Conservation (phyloP, 2,329 filamentous ascomycete species). For the Aureobasidium sp. region DNA sequence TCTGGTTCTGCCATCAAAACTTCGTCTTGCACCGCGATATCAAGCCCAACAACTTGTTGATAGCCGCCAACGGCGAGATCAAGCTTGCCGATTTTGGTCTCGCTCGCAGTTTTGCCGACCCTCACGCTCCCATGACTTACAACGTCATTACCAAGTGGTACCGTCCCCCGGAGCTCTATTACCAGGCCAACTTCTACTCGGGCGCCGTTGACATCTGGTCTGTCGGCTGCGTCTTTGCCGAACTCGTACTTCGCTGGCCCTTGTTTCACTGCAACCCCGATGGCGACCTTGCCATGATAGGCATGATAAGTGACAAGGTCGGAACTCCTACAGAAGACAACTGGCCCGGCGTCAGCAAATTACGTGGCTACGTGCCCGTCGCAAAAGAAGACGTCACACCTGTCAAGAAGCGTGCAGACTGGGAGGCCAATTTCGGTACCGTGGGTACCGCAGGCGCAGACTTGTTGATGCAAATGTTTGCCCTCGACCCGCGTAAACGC, state of each 20-base stretch:
- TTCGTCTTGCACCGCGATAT: slow-evolving; percentile 94
- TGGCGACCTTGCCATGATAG: slow-evolving; percentile 78
- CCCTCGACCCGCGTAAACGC: slow-evolving; percentile 77
- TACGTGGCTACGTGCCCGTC: slow-evolving; percentile 71
- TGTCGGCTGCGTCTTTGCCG: slow-evolving; percentile 85
- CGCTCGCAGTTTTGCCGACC: slow-evolving; percentile 80
- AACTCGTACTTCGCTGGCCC: slow-evolving; percentile 73
- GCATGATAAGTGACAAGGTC: slow-evolving; percentile 72
- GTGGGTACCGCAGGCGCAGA: slow-evolving; percentile 78
- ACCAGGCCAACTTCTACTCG: slow-evolving; percentile 79
- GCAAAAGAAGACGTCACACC: slow-evolving; percentile 48
- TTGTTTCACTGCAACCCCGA: slow-evolving; percentile 64
- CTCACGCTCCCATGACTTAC: slow-evolving; percentile 74
- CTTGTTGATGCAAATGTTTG: slow-evolving; percentile 74
- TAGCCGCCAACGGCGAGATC: slow-evolving; percentile 84
- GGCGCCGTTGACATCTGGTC: slow-evolving; percentile 93
- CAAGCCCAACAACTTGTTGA: slow-evolving; percentile 96
- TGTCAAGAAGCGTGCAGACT: slow-evolving; percentile 58
- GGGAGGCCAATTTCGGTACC: slow-evolving; percentile 66
- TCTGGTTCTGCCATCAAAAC: slow-evolving; percentile 96
- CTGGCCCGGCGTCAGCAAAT: slow-evolving; percentile 81
- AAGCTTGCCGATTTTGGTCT: slow-evolving; percentile 98
- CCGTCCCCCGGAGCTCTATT: slow-evolving; percentile 85
- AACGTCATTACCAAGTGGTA: slow-evolving; percentile 98
- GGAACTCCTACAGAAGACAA: slow-evolving; percentile 89